Percentiles rank a stretch among this genome's conserved stretches.
phyloP scores from a whole-genome alignment of 23 red algal species.

The Gracilaria domingensis region DNA sequence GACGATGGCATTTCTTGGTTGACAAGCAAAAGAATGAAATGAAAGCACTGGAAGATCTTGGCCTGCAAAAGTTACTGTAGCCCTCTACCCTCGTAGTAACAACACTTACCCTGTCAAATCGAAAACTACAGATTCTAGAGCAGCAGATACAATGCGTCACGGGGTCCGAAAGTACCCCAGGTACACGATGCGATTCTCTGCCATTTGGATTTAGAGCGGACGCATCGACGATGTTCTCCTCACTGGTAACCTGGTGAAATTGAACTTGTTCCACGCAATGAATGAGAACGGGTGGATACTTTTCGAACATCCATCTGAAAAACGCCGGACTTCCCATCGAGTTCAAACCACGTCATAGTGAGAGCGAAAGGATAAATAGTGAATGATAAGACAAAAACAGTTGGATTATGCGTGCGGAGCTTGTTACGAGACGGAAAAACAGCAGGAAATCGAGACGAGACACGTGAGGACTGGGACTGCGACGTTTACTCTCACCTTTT shows the following conservation, averaged over 20 bases:
- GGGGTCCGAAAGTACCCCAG: too few relatives aligned
- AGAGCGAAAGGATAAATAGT: not conserved
- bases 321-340: slow-evolving; percentile 95
- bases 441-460: not conserved
- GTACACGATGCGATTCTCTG: too few relatives aligned
- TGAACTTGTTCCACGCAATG: slow-evolving; percentile 77
- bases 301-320: slow-evolving; percentile 86
- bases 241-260: slow-evolving; percentile 3
- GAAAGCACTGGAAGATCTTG: too few relatives aligned
- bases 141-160: too few relatives aligned
- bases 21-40: too few relatives aligned
- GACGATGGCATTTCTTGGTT: too few relatives aligned
- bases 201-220: slow-evolving; percentile 93
- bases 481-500: not conserved
- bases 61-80: too few relatives aligned
- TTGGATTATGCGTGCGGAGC: not conserved
- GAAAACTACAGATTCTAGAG: too few relatives aligned
- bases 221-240: slow-evolving; percentile 67
- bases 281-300: slow-evolving; percentile 83
- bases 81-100: too few relatives aligned
- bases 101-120: too few relatives aligned
- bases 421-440: not conserved
- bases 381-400: not conserved
- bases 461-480: not conserved
- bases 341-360: not conserved